Conservation (phyloP, 2,329 filamentous ascomycete species). For the Domatiomyces globalis region DNA sequence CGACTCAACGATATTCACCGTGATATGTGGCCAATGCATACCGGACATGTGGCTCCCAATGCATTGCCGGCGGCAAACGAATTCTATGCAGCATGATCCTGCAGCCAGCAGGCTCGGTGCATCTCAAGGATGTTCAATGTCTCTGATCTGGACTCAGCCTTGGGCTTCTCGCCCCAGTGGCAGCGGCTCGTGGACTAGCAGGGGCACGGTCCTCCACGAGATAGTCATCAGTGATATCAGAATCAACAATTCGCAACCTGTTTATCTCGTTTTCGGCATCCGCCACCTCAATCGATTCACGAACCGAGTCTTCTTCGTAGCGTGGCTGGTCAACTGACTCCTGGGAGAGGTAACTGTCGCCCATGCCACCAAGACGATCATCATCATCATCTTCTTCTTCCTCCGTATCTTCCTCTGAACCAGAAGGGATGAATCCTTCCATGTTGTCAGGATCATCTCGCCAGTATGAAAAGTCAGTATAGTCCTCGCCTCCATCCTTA, state of each 20-base stretch:
- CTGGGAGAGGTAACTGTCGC: constrained; percentile 44
- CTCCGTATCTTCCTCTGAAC: constrained; percentile 41
- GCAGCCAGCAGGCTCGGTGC: background rate
- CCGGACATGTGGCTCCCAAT: background rate
- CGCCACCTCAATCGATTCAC: constrained; percentile 13
- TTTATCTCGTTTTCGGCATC: constrained; percentile 9
- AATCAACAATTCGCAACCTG: constrained; percentile 18
- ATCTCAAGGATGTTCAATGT: background rate
- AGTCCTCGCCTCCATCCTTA: constrained; percentile 80
- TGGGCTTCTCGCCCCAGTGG: background rate
- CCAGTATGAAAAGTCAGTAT: constrained; percentile 97
- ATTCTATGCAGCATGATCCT: background rate
- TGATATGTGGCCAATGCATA: background rate
- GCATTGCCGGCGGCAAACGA: background rate
- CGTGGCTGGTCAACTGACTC: constrained; percentile 39
- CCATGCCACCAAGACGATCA: constrained; percentile 31
- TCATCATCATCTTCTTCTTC: constrained; percentile 40
- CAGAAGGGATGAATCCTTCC: constrained; percentile 77
- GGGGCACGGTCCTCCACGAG: constrained; percentile 1
- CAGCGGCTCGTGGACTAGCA: background rate
- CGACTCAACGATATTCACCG: background rate
- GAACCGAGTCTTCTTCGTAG: constrained; percentile 24
- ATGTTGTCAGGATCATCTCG: constrained; percentile 69
- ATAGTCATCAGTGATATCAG: constrained; percentile 20
- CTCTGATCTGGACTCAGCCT: background rate